phyloP scores from a whole-genome alignment of 2,329 filamentous ascomycete species.

The Pleochaeta shiraiana region DNA sequence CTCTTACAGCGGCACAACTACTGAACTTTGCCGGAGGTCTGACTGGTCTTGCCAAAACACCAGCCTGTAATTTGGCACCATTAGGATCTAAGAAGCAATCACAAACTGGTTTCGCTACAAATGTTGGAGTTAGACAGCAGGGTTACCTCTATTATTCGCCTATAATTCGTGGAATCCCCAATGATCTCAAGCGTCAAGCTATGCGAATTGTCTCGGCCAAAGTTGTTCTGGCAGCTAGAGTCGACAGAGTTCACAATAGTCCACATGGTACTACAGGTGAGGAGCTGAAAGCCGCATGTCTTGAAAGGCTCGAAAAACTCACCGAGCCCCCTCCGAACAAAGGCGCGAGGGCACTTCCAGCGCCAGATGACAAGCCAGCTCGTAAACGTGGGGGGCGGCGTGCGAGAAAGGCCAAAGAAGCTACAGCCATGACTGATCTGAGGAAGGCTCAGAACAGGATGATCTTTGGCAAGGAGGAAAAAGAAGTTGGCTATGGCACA shows the following conservation, averaged over 20 bases:
- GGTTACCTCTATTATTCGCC: conserved; percentile 86
- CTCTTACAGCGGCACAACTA: conserved; percentile 85
- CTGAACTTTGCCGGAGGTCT: conserved; percentile 85
- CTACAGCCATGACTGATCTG: conserved; percentile 88
- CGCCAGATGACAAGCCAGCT: conserved; percentile 86
- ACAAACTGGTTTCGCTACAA: conserved; percentile 67
- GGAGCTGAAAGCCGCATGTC: conserved; percentile 58
- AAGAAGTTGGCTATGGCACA: conserved; percentile 73
- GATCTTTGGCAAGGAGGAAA: conserved; percentile 89
- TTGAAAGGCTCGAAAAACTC: conserved; percentile 76
- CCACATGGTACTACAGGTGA: conserved; percentile 68
- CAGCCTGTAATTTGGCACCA: conserved; percentile 77
- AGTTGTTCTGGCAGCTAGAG: conserved; percentile 76
- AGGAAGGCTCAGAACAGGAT: conserved; percentile 92
- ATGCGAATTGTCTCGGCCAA: conserved; percentile 92
- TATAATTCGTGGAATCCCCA: conserved; percentile 66
- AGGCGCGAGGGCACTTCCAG: conserved; percentile 65
- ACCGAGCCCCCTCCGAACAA: conserved; percentile 84
- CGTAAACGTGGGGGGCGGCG: conserved; percentile 79
- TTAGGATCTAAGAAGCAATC: conserved; percentile 78
- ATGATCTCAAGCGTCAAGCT: conserved; percentile 75
- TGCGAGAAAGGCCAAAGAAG: conserved; percentile 88
- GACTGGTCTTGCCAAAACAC: conserved; percentile 73
- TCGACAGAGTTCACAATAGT: conserved; percentile 66
- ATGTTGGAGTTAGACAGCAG: conserved; percentile 75